Conservation (phyloP, 148 eudicot genomes). For the Chenopodium album region DNA sequence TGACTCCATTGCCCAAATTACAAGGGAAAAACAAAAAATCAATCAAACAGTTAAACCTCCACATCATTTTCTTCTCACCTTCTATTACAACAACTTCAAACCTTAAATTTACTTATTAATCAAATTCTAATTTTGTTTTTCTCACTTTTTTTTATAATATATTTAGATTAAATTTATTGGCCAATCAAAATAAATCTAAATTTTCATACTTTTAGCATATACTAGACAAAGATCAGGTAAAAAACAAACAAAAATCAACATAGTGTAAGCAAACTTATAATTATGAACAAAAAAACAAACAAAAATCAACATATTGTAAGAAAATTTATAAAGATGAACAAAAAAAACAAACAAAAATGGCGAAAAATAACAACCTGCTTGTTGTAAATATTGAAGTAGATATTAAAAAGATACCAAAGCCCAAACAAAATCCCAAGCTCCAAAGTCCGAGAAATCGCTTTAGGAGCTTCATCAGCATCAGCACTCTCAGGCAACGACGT, state of each 20-base stretch:
- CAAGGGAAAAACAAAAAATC: not conserved
- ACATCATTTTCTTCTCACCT: not conserved
- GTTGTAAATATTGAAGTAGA: conserved; percentile 83
- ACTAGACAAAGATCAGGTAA: not conserved
- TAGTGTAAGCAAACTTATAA: not conserved
- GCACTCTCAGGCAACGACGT: conserved; percentile 56
- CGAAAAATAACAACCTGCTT: conserved; percentile 60
- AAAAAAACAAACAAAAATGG: not conserved
- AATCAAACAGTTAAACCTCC: not conserved
- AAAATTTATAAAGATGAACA: not conserved
- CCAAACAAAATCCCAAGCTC: conserved; percentile 67
- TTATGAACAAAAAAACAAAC: not conserved
- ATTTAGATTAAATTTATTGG: no score
- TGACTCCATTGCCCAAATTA: not conserved
- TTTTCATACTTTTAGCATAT: not conserved
- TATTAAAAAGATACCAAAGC: conserved; percentile 76
- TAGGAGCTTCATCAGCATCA: conserved; percentile 40
- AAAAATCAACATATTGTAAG: not conserved
- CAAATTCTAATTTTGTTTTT: no score
- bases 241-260: not conserved
- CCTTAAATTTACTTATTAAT: not conserved
- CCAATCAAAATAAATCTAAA: not conserved
- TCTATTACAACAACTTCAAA: not conserved
- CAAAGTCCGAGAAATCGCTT: conserved; percentile 36
- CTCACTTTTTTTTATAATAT: no score